phyloP scores from a whole-genome alignment of 169 alveolate genomes.

The Plasmodium knowlesi region DNA sequence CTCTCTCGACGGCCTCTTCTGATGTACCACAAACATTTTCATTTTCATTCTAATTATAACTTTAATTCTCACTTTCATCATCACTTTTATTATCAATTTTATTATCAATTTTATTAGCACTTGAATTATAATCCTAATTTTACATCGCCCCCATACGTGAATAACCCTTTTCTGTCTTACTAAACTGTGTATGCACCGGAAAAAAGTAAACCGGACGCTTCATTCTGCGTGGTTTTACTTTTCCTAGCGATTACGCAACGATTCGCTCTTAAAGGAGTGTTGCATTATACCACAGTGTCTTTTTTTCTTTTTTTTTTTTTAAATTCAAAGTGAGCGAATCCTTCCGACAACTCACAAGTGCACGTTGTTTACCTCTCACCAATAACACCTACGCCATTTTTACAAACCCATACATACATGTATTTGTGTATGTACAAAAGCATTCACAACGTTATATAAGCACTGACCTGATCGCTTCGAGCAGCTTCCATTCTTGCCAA shows the following conservation, averaged over 20 bases:
- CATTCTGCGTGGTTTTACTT: background rate
- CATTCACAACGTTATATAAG: background rate
- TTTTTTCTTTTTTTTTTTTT: constrained; percentile 5
- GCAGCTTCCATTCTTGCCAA: background rate
- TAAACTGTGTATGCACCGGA: background rate
- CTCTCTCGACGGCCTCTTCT: background rate
- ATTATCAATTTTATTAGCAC: background rate
- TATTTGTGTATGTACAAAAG: background rate
- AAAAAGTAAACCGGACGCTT: background rate
- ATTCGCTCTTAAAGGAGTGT: background rate
- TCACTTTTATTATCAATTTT: background rate
- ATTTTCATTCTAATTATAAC: background rate
- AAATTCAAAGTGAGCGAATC: background rate
- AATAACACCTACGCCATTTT: background rate
- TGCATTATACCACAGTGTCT: background rate
- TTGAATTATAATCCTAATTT: background rate
- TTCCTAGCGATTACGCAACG: background rate
- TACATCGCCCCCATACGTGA: background rate
- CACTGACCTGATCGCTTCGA: background rate
- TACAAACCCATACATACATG: background rate
- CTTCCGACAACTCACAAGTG: background rate
- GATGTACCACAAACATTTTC: background rate
- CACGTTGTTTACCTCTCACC: background rate
- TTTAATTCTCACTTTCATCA: background rate
- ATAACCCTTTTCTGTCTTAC: background rate